These are phyloP conservation scores for Tubosaeta brunneosetosa DNA, from an alignment of 768 basidiomycete genomes.

Conservation along the genomic window DNA sequence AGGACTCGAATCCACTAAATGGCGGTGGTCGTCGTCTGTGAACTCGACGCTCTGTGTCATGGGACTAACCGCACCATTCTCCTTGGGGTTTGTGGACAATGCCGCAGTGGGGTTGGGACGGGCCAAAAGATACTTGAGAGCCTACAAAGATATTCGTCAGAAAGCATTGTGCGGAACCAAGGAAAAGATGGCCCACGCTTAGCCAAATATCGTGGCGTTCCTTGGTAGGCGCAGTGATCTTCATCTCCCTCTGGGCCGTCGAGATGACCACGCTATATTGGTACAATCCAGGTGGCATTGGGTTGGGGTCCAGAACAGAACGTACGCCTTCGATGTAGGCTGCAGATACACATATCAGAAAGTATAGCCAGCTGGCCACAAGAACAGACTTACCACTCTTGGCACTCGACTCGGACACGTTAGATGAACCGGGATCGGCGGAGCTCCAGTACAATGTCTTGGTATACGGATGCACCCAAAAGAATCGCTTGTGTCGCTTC, in stretches of 20 bases:
- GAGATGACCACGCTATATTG: constrained; percentile 91
- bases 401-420: constrained; percentile 86
- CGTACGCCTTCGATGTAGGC: constrained; percentile 93
- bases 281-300: constrained; percentile 90
- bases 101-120: constrained; percentile 47
- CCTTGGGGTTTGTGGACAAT: constrained; percentile 26
- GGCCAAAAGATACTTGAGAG: constrained; percentile 83
- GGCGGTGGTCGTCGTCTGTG: constrained; percentile 51
- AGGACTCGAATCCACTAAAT: constrained; percentile 51
- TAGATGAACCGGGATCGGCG: constrained; percentile 84
- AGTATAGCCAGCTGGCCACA: background rate
- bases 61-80: constrained; percentile 42
- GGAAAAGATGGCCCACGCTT: constrained; percentile 50
- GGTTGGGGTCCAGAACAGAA: constrained; percentile 90
- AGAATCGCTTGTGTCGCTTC: constrained; percentile 89
- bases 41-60: constrained; percentile 39
- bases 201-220: constrained; percentile 98
- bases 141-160: constrained; percentile 43
- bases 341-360: constrained; percentile 28
- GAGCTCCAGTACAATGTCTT: constrained; percentile 97
- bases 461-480: constrained; percentile 99
- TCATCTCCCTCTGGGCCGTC: constrained; percentile 94
- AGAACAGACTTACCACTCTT: constrained; percentile 79
- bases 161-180: constrained; percentile 3
- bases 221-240: constrained; percentile 93